Percentiles rank a stretch among this genome's conserved stretches.
phyloP scores from a whole-genome alignment of 2,329 filamentous ascomycete species.

The Clonostachys chloroleuca region DNA sequence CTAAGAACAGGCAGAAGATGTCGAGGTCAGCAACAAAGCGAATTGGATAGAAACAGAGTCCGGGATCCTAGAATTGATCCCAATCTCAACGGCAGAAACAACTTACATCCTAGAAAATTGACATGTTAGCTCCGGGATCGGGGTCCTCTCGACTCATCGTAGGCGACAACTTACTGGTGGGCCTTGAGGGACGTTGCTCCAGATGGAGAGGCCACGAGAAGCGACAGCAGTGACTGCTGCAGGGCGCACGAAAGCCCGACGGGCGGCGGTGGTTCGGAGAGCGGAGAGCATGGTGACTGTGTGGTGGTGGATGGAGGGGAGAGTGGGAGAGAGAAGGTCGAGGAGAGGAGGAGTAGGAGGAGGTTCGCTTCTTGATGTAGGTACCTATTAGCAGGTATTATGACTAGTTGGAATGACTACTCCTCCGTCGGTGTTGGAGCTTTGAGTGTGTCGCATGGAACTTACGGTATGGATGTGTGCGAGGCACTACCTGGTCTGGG shows the following conservation, averaged over 20 bases:
- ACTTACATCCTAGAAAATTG: constrained; percentile 28
- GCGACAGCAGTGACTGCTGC: constrained; percentile 29
- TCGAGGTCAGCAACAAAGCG: constrained; percentile 1
- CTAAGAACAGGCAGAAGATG: constrained; percentile 30
- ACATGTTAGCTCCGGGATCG: constrained; percentile 1
- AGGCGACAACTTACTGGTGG: constrained; percentile 67
- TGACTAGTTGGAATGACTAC: too few species aligned
- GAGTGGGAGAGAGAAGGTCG: constrained; percentile 4
- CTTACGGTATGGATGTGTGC: too few species aligned
- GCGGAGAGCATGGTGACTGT: constrained; percentile 48
- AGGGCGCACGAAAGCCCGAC: constrained; percentile 38
- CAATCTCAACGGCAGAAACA: constrained; percentile 1
- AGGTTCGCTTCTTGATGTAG: too few species aligned
- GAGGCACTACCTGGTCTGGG: too few species aligned
- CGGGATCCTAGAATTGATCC: constrained; percentile 1
- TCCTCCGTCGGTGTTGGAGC: too few species aligned
- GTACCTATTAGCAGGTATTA: too few species aligned
- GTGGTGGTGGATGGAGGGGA: constrained; percentile 6
- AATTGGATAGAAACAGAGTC: constrained; percentile 14
- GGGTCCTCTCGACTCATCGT: too few species aligned
- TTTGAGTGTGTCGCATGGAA: too few species aligned
- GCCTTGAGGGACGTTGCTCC: constrained; percentile 88
- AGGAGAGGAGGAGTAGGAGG: neutral
- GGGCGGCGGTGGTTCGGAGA: constrained; percentile 42
- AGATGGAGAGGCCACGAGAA: constrained; percentile 67